Conservation (phyloP, 2,329 filamentous ascomycete species). For the Mariannaea sp. region DNA sequence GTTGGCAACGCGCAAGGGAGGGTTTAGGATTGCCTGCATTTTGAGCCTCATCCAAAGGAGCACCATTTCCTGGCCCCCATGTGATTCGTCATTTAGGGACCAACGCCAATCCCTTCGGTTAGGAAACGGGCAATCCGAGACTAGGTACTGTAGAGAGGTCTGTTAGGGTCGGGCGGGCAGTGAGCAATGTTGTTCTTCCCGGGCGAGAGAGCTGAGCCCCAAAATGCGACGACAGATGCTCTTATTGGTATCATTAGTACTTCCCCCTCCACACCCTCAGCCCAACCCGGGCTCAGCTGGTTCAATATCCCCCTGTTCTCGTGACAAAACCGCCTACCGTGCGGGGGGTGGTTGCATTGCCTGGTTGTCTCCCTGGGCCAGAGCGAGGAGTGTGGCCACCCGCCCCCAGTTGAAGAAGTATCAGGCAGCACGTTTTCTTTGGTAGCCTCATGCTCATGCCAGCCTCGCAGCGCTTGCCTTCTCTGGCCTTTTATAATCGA, state of each 20-base stretch:
- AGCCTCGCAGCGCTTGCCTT: background rate
- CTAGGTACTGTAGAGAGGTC: too few relatives aligned
- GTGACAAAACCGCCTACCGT: constrained; percentile 17
- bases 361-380: background rate
- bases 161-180: constrained; percentile 9
- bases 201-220: constrained; percentile 31
- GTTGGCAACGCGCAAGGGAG: too few relatives aligned
- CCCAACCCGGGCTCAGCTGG: constrained; percentile 23
- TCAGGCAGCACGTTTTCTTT: constrained; percentile 12
- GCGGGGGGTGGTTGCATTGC: background rate
- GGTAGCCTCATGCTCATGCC: background rate
- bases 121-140: constrained; percentile 1
- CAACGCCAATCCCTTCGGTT: too few relatives aligned
- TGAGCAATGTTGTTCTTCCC: constrained; percentile 16
- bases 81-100: background rate
- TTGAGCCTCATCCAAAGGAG: constrained; percentile 11
- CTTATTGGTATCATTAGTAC: constrained; percentile 14
- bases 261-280: constrained; percentile 17
- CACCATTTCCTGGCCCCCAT: background rate
- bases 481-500: constrained; percentile 17
- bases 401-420: constrained; percentile 4
- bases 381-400: constrained; percentile 10
- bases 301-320: constrained; percentile 18
- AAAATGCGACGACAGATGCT: background rate
- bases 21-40: background rate